Evolutionary conservation across 345 rosid species (phyloP), one percentile per base, ranked within the genome.

Genomic region (Hibiscus tridactylites): DNA sequence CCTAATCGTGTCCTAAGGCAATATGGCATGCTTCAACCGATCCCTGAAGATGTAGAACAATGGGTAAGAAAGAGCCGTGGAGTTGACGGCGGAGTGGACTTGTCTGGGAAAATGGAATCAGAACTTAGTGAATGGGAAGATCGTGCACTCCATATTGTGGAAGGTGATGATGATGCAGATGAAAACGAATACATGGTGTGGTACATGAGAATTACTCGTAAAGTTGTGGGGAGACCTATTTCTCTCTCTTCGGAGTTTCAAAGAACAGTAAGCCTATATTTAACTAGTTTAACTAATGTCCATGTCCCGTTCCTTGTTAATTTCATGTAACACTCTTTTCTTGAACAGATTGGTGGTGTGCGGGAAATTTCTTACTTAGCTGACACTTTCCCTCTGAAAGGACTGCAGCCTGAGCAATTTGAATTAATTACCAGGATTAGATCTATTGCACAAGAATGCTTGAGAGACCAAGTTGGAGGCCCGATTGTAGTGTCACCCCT

Each of bases 21-120:
- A 63, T 90, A 86, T 71, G 93, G 89, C 50, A 79, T 85, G 85
- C 71, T 79, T 66, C 99, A 92, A 82, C 81, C 84, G 13, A 87
- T 95, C 74, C 99, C 99, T 2, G 92, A 83, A 71, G 92, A 89
- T 75, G 99, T 95, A 74, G 84, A 69, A 28, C 90, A 77, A 75
- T 94, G 98, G 98, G 88, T 91, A 74, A 85, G 99, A 82, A 95
- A 92, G 82, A 90, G 93, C 56, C 87, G 97, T 44, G 99, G 99
- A 68, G 99, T 95, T 68, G 99, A 92, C 75, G 97, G 99, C 67
- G 99, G 99, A 63, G 89, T 95, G 6, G 96, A 95, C 85, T 83
- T 95, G 76, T 87, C 97, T 17, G 88, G 81, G 31, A 95, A 95
- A 84, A 95, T 92, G 99, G 97, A 90, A 74, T 52, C 84, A 2